These are phyloP conservation scores for Xylaria sp. DNA, from an alignment of 495 filamentous ascomycete genomes.

Conservation along the genomic window DNA sequence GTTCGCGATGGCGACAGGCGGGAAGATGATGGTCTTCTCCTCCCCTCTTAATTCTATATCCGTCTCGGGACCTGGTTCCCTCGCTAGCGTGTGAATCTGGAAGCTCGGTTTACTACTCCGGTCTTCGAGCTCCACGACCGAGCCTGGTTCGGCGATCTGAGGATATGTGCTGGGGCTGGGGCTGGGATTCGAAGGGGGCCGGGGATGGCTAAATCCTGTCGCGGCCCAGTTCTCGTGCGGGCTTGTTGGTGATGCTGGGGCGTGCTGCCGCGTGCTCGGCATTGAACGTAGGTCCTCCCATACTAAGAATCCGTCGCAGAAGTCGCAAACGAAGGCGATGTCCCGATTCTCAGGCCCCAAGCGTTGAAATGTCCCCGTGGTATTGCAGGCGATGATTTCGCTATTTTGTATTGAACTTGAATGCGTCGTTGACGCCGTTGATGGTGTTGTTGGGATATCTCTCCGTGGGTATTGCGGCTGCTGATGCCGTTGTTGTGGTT, in stretches of 20 bases:
- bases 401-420: slow-evolving; percentile 2
- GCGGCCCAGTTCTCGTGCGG: slow-evolving; percentile 29
- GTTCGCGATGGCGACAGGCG: slow-evolving; percentile 57
- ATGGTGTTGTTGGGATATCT: not conserved
- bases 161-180: not conserved
- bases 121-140: slow-evolving; percentile 22
- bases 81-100: slow-evolving; percentile 25
- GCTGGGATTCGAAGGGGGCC: not conserved
- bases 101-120: slow-evolving; percentile 28
- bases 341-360: slow-evolving; percentile 39
- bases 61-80: slow-evolving; percentile 15
- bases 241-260: slow-evolving; percentile 23
- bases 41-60: slow-evolving; percentile 16
- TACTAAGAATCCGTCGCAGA: slow-evolving; percentile 56
- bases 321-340: slow-evolving; percentile 58
- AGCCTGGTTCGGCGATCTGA: not conserved
- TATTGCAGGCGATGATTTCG: slow-evolving; percentile 28
- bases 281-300: slow-evolving; percentile 54
- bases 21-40: slow-evolving; percentile 55
- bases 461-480: slow-evolving; percentile 16
- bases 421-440: not conserved
- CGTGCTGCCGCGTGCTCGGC: slow-evolving; percentile 42
- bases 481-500: slow-evolving; percentile 1
- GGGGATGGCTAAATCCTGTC: slow-evolving; percentile 23
- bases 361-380: slow-evolving; percentile 44